phyloP scores from a whole-genome alignment of 192 early-diverging fungal species.

The Rhizoclosmatium sp. region DNA sequence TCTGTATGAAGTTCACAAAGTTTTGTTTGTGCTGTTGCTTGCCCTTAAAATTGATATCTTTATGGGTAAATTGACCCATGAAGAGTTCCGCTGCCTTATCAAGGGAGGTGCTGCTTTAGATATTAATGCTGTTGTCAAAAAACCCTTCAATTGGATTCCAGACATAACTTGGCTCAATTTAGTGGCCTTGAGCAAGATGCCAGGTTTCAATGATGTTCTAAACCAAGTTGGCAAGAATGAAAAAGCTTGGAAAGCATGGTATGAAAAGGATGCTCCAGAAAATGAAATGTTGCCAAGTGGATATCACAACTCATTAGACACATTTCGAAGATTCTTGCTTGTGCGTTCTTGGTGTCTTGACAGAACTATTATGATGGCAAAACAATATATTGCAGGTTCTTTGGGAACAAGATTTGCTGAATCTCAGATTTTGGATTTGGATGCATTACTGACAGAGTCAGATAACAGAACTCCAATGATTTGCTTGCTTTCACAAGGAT shows the following conservation, averaged over 20 bases:
- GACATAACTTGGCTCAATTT: slow-evolving; percentile 74
- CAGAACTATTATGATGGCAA: slow-evolving; percentile 70
- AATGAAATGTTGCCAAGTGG: slow-evolving; percentile 68
- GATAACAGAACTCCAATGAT: slow-evolving; percentile 73
- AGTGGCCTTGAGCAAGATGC: slow-evolving; percentile 68
- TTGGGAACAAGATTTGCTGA: slow-evolving; percentile 60
- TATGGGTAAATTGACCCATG: slow-evolving; percentile 57
- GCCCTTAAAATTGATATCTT: slow-evolving; percentile 71
- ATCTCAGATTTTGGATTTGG: slow-evolving; percentile 73
- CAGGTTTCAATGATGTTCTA: slow-evolving; percentile 67
- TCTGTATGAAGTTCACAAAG: slow-evolving; percentile 71
- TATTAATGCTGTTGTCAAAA: slow-evolving; percentile 71
- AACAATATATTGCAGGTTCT: slow-evolving; percentile 69
- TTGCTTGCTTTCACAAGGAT: slow-evolving; percentile 68
- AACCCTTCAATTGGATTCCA: slow-evolving; percentile 75
- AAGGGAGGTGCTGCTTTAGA: slow-evolving; percentile 72
- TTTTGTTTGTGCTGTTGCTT: slow-evolving; percentile 66
- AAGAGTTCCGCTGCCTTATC: slow-evolving; percentile 72
- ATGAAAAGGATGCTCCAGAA: slow-evolving; percentile 71
- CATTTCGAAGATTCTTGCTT: slow-evolving; percentile 65
- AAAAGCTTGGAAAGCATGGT: slow-evolving; percentile 71
- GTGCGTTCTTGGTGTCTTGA: slow-evolving; percentile 70
- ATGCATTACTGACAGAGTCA: slow-evolving; percentile 64
- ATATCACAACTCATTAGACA: slow-evolving; percentile 66
- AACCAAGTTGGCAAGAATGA: slow-evolving; percentile 75